A percentile compares a stretch with the other conserved stretches of the same genome.
phyloP scores from a whole-genome alignment of 352 stramenopile species.

The Thalassiosira mediterranea region DNA sequence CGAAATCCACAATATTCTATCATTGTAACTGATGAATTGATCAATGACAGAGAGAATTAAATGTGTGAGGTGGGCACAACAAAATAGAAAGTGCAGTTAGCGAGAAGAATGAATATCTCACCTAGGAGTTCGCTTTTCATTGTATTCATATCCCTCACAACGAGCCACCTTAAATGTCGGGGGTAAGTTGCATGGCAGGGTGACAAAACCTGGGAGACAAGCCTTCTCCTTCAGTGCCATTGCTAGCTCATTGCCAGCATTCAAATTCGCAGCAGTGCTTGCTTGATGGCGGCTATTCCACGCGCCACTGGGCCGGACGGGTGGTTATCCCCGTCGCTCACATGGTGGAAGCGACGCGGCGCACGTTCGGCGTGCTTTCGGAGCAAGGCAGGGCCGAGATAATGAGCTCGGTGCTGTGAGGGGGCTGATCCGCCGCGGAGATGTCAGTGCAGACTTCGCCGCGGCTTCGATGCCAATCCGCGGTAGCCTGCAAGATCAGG shows the following conservation, averaged over 20 bases:
- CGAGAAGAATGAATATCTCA: conserved; percentile 12
- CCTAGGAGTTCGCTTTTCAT: conserved; percentile 68
- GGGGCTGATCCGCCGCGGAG: too few species aligned
- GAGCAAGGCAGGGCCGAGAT: too few species aligned
- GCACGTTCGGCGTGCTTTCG: too few species aligned
- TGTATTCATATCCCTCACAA: conserved; percentile 65
- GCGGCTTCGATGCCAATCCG: too few species aligned
- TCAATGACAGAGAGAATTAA: not conserved
- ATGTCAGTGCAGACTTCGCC: too few species aligned
- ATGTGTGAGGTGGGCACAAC: not conserved
- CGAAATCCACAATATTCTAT: conserved; percentile 79
- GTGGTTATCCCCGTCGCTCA: too few species aligned
- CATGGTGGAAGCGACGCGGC: too few species aligned
- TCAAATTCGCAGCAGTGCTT: too few species aligned
- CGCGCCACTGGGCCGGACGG: too few species aligned
- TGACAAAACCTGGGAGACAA: conserved; percentile 70
- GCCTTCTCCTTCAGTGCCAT: conserved; percentile 64
- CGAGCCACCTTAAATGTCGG: conserved; percentile 78
- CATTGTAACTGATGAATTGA: conserved; percentile 56
- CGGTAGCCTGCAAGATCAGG: too few species aligned
- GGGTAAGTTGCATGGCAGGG: conserved; percentile 68
- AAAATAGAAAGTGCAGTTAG: conserved; percentile 7
- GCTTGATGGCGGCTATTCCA: too few species aligned
- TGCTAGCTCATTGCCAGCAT: conserved; percentile 66
- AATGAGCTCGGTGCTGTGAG: too few species aligned